These are phyloP conservation scores for Epipyxis sp. DNA, from an alignment of 108 stramenopile genomes.

Conservation along the genomic window DNA sequence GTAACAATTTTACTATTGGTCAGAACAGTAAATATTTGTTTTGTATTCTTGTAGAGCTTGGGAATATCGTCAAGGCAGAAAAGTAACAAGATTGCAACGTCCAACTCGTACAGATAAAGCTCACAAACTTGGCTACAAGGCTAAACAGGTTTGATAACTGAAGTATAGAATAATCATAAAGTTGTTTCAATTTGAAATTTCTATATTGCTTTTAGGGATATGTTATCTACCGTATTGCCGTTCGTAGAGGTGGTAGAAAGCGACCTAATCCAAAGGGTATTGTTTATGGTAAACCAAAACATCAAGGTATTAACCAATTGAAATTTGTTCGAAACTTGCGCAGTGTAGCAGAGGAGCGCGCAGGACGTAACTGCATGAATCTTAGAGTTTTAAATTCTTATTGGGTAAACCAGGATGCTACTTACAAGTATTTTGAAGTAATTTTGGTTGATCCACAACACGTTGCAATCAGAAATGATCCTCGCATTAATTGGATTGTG, in stretches of 20 bases:
- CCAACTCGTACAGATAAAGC: constrained; percentile 99
- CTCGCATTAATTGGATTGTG: constrained; percentile 99
- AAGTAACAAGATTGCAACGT: constrained; percentile 78
- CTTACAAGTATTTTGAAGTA: constrained; percentile 99
- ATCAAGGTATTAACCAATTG: constrained; percentile 99
- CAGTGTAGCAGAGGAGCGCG: constrained; percentile 96
- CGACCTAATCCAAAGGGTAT: constrained; percentile 98
- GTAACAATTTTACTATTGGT: neutral
- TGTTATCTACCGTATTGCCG: constrained; percentile 93
- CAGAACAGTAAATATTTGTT: neutral
- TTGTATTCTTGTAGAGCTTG: constrained; percentile 68
- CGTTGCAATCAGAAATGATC: constrained; percentile 92
- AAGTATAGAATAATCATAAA: neutral
- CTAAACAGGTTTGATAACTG: constrained; percentile 75
- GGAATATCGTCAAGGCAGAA: constrained; percentile 98
- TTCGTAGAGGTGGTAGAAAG: constrained; percentile 99
- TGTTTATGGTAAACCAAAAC: constrained; percentile 99
- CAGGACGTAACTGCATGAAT: constrained; percentile 89
- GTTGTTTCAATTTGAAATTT: neutral
- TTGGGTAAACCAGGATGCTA: constrained; percentile 99
- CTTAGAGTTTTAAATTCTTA: constrained; percentile 99
- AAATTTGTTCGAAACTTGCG: constrained; percentile 97
- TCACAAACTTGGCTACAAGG: constrained; percentile 99
- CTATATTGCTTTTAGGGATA: constrained; percentile 71
- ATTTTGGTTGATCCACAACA: constrained; percentile 96